phyloP scores from a whole-genome alignment of 2,329 filamentous ascomycete species.

The Dryadomyces sulphureus region DNA sequence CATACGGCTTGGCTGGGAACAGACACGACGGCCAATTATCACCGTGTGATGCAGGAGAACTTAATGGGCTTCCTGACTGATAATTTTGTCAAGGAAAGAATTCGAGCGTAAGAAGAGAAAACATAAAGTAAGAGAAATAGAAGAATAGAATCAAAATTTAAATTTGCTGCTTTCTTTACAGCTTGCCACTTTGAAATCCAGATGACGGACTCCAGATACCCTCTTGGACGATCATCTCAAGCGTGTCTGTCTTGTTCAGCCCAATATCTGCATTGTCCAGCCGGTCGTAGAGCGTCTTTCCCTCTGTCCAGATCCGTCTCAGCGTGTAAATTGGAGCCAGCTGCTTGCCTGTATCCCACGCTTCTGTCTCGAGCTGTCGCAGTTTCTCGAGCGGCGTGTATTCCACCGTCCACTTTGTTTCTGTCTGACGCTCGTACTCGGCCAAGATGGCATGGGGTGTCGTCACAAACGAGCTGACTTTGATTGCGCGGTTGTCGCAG shows the following conservation, averaged over 20 bases:
- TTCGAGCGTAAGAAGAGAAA: slow-evolving; percentile 1
- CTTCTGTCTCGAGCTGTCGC: slow-evolving; percentile 1
- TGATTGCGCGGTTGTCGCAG: slow-evolving; percentile 5
- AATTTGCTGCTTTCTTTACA: slow-evolving; percentile 1
- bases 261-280: slow-evolving; percentile 37
- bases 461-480: slow-evolving; percentile 5
- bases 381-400: slow-evolving; percentile 5
- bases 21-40: slow-evolving; percentile 8
- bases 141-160: neutral
- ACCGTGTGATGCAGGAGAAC: slow-evolving; percentile 7
- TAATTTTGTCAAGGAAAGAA: neutral
- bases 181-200: slow-evolving; percentile 7
- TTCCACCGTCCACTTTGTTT: slow-evolving; percentile 2
- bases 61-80: slow-evolving; percentile 6
- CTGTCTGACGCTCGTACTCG: slow-evolving; percentile 9
- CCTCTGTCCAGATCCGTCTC: slow-evolving; percentile 9
- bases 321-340: slow-evolving; percentile 7
- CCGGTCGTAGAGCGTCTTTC: slow-evolving; percentile 38
- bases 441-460: slow-evolving; percentile 5
- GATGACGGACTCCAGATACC: slow-evolving; percentile 1
- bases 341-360: slow-evolving; percentile 1
- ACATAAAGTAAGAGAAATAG: neutral
- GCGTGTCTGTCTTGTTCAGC: slow-evolving; percentile 6
- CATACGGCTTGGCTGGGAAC: slow-evolving; percentile 10
- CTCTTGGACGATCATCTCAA: slow-evolving; percentile 6